A percentile compares a stretch with the other conserved stretches of the same genome.
Conservation (phyloP, 495 filamentous ascomycete genomes). For the Xylaria scruposa region DNA sequence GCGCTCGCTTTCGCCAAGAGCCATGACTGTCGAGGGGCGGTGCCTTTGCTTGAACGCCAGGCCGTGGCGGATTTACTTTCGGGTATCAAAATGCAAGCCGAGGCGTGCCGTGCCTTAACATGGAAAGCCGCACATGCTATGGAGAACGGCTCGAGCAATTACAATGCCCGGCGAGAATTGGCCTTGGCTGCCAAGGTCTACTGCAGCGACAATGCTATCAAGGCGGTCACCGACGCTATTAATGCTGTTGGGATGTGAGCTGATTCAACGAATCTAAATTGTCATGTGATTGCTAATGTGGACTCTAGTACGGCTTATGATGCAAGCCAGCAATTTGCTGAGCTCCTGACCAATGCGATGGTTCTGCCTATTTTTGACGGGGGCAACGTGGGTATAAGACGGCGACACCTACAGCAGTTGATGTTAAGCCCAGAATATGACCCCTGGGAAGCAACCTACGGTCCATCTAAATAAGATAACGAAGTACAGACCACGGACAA, state of each 20-base stretch:
- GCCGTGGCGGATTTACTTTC: slow-evolving; percentile 58
- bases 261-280: slow-evolving; percentile 21
- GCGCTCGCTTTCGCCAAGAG: slow-evolving; percentile 55
- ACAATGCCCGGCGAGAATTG: slow-evolving; percentile 51
- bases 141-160: slow-evolving; percentile 48
- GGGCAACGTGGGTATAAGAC: slow-evolving; percentile 62
- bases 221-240: slow-evolving; percentile 56
- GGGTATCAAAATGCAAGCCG: slow-evolving; percentile 60
- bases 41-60: slow-evolving; percentile 55
- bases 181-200: slow-evolving; percentile 60
- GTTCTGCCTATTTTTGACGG: slow-evolving; percentile 62
- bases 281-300: not conserved
- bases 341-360: slow-evolving; percentile 57
- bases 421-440: slow-evolving; percentile 56
- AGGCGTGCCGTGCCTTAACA: slow-evolving; percentile 56
- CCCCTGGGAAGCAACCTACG: slow-evolving; percentile 48
- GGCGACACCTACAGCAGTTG: slow-evolving; percentile 57
- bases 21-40: slow-evolving; percentile 50
- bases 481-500: not conserved
- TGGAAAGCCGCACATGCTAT: slow-evolving; percentile 58
- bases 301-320: slow-evolving; percentile 3
- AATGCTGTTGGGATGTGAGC: slow-evolving; percentile 56
- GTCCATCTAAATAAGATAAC: slow-evolving; percentile 26
- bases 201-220: slow-evolving; percentile 56
- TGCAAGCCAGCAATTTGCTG: slow-evolving; percentile 43